Conservation (phyloP, 129 eudicot species). For the Gnaphalium uliginosum region DNA sequence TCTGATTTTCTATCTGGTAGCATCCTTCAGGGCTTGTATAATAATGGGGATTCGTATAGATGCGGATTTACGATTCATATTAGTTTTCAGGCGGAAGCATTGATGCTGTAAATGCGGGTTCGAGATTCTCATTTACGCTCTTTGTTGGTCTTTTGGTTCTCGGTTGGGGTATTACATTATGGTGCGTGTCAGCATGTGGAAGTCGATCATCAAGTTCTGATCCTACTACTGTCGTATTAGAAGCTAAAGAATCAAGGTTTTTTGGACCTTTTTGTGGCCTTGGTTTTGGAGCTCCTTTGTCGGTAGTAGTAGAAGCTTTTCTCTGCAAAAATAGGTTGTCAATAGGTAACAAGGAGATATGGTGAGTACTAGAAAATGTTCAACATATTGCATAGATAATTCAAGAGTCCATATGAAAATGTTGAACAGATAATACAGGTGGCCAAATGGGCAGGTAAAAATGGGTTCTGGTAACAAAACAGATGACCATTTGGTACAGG, state of each 20-base stretch:
- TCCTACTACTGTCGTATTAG: constrained; percentile 29
- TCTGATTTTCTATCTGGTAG: neutral
- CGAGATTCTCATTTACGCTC: constrained; percentile 84
- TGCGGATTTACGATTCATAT: constrained; percentile 14
- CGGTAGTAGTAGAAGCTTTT: constrained; percentile 43
- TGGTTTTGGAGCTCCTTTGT: constrained; percentile 52
- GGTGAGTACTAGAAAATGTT: neutral
- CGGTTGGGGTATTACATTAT: constrained; percentile 51
- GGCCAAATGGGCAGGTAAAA: no score
- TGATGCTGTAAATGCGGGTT: constrained; percentile 62
- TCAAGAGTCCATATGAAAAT: neutral
- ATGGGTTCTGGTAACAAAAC: neutral
- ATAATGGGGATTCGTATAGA: neutral
- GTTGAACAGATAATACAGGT: no score
- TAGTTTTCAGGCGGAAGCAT: constrained; percentile 33
- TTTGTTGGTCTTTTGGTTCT: constrained; percentile 76
- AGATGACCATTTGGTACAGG: neutral
- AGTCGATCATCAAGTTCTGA: constrained; percentile 49
- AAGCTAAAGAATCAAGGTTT: constrained; percentile 38
- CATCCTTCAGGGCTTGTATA: neutral
- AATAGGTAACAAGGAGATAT: neutral
- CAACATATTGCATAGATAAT: neutral
- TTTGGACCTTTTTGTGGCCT: constrained; percentile 53
- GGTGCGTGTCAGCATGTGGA: constrained; percentile 29
- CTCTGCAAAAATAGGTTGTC: constrained; percentile 40